These are phyloP conservation scores for Colletotrichum melonis DNA, from an alignment of 2,329 filamentous ascomycete species.

Conservation along the genomic window DNA sequence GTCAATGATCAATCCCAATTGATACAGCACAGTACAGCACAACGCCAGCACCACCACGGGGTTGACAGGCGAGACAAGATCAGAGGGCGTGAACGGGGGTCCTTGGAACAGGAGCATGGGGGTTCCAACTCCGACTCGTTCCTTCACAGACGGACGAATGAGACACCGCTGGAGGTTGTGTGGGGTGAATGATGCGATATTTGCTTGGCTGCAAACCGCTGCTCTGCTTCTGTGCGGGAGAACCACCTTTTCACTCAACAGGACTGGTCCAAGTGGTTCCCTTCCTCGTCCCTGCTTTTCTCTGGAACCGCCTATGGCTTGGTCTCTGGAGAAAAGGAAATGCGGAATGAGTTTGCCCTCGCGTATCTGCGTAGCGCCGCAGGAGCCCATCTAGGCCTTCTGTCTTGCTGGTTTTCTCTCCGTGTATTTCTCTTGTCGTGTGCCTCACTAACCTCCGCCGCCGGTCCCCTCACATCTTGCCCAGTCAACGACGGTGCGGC, in stretches of 20 bases:
- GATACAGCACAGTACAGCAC: background rate
- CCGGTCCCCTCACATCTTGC: too few relatives aligned
- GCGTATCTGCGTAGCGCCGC: conserved; percentile 18
- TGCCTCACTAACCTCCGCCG: background rate
- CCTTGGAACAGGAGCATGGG: conserved; percentile 7
- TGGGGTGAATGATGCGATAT: conserved; percentile 31
- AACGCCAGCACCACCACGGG: background rate
- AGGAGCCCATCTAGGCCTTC: conserved; percentile 13
- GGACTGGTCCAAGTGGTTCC: background rate
- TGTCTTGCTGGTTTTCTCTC: conserved; percentile 3
- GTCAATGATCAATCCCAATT: conserved; percentile 17
- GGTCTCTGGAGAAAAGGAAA: conserved; percentile 18
- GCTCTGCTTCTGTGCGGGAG: background rate
- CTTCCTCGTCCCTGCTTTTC: background rate
- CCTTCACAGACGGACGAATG: conserved; percentile 15
- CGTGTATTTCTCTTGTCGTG: background rate
- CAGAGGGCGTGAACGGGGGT: background rate
- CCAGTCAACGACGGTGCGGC: background rate
- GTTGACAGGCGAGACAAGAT: conserved; percentile 3
- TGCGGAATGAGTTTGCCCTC: conserved; percentile 21
- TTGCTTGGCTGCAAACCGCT: conserved; percentile 17
- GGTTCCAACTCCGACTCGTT: conserved; percentile 16
- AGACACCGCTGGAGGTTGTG: background rate
- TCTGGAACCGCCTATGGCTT: background rate
- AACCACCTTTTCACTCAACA: background rate